Evolutionary conservation across 805 yeast genomes (phyloP), one percentile per base, ranked within the genome.

Genomic region (Candida taoyuanica): DNA sequence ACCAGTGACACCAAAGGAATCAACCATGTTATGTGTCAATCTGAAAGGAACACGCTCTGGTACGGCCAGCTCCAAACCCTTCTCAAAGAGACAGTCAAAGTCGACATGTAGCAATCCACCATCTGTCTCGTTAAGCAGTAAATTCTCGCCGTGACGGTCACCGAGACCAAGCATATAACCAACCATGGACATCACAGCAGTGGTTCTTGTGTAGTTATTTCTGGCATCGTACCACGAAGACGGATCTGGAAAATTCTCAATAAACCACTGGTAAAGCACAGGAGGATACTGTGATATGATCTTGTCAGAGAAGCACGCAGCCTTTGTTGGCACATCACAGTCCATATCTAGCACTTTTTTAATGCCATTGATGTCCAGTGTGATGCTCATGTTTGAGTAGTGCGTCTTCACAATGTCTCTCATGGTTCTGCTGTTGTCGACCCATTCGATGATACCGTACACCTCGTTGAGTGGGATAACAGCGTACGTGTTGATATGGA

Each of bases 41-140:
- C 99, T 68, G 61, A 93, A 93, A 0, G 98, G 99, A 2, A 93
- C 98, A 21, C 86, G 67, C 55, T 93, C 99, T 0, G 99, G 99
- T 5, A 84, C 81, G 3, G 81, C 79, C 20, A 80, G 63, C 17
- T 85, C 85, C 32, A 60, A 62, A 31, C 73, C 81, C 56, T 91
- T 93, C 41, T 91, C 98, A 55, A 94, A 93, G 29, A 93, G 66
- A 64, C 98, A 91, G 56, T 94, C 98, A 60, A 93, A 93, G 62
- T 94, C 99, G 39, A 93, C 97, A 59, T 93, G 99, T 44, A 93
- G 62, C 0, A 87, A 76, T 7, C 77, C 78, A 1, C 98, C 98
- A 4, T 80, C 73, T 29, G 70, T 73, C 44, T 81, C 81, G 50
- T 80, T 73, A 27, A 91, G 65, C 38, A 93, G 62, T 16, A 93